Base-by-base conservation (phyloP, 1,284 basidiomycete species). In the Ustanciosporium gigantosporum region DNA sequence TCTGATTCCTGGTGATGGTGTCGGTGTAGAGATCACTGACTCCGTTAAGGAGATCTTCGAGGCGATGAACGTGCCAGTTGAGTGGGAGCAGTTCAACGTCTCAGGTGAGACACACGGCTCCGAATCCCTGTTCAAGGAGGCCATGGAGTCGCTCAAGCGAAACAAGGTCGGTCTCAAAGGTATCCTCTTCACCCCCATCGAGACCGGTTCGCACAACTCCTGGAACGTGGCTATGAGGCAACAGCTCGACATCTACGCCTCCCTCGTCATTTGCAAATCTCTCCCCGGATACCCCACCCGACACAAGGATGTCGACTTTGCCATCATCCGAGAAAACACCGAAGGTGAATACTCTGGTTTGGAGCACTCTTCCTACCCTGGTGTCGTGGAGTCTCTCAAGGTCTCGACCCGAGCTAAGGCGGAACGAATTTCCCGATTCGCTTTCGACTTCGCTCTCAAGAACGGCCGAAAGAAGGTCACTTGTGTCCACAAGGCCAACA, bases 211-310 rank as follows among this genome's bases (percentile, higher is more conserved):
- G 21, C 95, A 98, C 82, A 93, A 95, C 75, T 97, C 93, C 59
- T 98, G 95, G 95, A 99, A 99, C 80, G 94, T 99, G 53, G 95
- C 95, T 65, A 96, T 99, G 91, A 90, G 95, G 74, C 94, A 97
- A 80, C 90, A 94, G 78, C 88, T 98, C 73, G 94, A 98, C 81
- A 98, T 99, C 72, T 99, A 97, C 81, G 94, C 95, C 32, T 96
- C 93, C 20, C 89, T 98, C 71, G 91, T 95, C 49, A 85, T 97
- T 50, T 98, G 95, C 88, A 97, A 97, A 82, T 91, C 93, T 42
- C 86, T 98, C 46, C 89, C 91, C n/a, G 95, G 95, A 43, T 87
- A 93, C 82, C 89, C 92, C 32, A 97, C 95, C 35, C 89, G 94
- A 72, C 94, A 99, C 83, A 84, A 87, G 62, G 88, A 95, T 77